These are phyloP conservation scores for Mycena vulgaris DNA, from an alignment of 768 basidiomycete genomes.

Conservation along the genomic window DNA sequence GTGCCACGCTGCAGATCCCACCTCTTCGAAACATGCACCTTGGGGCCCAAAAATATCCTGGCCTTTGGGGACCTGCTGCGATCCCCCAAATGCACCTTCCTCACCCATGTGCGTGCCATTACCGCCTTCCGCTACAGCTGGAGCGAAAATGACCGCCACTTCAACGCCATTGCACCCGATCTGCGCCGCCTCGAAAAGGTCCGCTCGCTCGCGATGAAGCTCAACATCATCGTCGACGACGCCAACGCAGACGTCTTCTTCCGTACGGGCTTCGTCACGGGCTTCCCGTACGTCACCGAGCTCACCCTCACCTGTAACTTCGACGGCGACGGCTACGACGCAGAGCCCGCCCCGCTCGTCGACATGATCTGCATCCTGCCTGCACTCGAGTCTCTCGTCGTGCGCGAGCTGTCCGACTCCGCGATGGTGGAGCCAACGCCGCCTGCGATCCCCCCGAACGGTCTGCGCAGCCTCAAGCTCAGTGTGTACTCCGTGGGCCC, in stretches of 20 bases:
- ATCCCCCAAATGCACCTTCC: not conserved
- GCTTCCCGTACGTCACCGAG: constrained; percentile 2
- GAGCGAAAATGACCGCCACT: not conserved
- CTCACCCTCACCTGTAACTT: not conserved
- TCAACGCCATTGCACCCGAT: not conserved
- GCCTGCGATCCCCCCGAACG: not conserved
- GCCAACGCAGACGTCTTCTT: not conserved
- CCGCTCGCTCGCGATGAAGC: constrained; percentile 1
- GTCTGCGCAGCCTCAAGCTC: not conserved
- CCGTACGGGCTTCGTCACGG: constrained; percentile 7
- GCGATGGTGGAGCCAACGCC: not conserved
- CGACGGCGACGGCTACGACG: not conserved
- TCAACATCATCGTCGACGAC: not conserved
- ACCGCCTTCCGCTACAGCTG: not conserved
- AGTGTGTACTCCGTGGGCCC: not conserved
- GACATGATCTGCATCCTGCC: constrained; percentile 12
- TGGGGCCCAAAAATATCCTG: not conserved
- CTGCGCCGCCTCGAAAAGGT: not conserved
- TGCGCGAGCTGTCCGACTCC: not conserved
- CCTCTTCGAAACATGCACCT: constrained; percentile 1
- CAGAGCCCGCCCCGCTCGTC: constrained; percentile 1
- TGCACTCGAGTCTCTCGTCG: constrained; percentile 1
- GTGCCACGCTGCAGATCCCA: constrained; percentile 4
- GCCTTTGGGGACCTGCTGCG: not conserved
- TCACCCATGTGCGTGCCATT: not conserved